phyloP scores from a whole-genome alignment of 192 early-diverging fungal genomes.

The Tieghemiomyces parasiticus region DNA sequence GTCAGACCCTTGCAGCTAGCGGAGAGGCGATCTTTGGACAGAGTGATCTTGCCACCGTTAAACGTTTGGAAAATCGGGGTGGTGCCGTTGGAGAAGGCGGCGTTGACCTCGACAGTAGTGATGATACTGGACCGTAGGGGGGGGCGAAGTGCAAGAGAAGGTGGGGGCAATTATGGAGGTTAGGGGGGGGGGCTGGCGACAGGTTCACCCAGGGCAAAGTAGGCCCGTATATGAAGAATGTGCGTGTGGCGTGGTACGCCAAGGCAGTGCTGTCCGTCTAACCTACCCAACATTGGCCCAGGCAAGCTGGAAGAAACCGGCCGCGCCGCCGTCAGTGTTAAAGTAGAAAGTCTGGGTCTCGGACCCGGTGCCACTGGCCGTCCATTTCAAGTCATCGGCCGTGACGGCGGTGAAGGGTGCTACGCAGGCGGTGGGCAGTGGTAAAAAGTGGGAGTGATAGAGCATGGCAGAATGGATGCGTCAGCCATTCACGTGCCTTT shows the following conservation, averaged over 20 bases:
- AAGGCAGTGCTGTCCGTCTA: too few relatives aligned
- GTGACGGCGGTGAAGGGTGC: constrained; percentile 21
- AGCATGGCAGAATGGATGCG: background rate
- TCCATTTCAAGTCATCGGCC: constrained; percentile 53
- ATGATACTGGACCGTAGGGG: constrained; percentile 24
- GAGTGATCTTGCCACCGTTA: constrained; percentile 52
- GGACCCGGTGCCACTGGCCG: constrained; percentile 56
- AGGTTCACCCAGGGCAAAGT: too few relatives aligned
- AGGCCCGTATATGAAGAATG: too few relatives aligned
- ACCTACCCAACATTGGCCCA: constrained; percentile 69
- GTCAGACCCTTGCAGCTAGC: constrained; percentile 60
- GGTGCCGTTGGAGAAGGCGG: constrained; percentile 54
- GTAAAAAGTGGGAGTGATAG: background rate
- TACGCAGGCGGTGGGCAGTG: background rate
- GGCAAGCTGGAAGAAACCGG: constrained; percentile 80
- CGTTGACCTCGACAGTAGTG: constrained; percentile 57
- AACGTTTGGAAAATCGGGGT: constrained; percentile 49
- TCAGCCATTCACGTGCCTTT: too few relatives aligned
- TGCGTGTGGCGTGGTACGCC: too few relatives aligned
- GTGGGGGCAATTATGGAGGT: too few relatives aligned
- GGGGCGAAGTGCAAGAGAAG: too few relatives aligned
- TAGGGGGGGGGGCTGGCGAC: too few relatives aligned
- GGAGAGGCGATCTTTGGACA: constrained; percentile 56
- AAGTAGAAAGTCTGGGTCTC: constrained; percentile 86
- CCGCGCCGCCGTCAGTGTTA: constrained; percentile 49